Evolutionary conservation across 441 rosid species (phyloP), one percentile per base, ranked within the genome.

Genomic region (Adansonia rubrostipa): DNA sequence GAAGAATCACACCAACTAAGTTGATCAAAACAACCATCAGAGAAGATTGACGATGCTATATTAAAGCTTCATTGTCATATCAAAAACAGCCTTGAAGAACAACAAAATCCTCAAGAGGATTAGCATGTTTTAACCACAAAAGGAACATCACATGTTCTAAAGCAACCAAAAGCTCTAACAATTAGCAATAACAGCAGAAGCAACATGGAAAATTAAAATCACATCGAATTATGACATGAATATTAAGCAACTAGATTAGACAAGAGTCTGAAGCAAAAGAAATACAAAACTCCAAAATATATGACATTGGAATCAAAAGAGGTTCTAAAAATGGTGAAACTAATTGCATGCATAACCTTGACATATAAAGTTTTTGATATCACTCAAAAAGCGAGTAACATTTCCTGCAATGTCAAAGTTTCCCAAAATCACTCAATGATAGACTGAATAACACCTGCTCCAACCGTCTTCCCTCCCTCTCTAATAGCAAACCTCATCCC

Each of bases 401-500:
- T 68, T 62, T 48, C 19, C 42, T 9, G 63, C 79, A 57, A 11
- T 17, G 40, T 5, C 73, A 36, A 50, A 58, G 20, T 54, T 63
- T 79, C 62, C 33, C 0, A 19, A 48, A 24, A 33, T 84, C 87
- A 93, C 85, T 92, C 91, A 74, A 97, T 73, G 80, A 97, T 95
- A 50, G 97, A 77, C 88, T 89, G 92, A 87, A 97, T 97, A 70
- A 95, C 99, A 71, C 96, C 95, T 36, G 98, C 98, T 61, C 97
- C 99, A 69, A 95, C 95, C 19, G 97, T 97, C 93, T 89, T 92
- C 54, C 99, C 99, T 71, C 97, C 99, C 89, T 97, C 99, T 86
- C 97, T 86, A 73, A 97, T 95, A 63, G 99, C 99, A 87, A 97
- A 95, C 87, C 99, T 89, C 99, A 93, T 94, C 4, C 99, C 97